Evolutionary conservation across 495 filamentous ascomycete genomes (phyloP), one percentile per base, ranked within the genome.

Genomic region (Monascus purpureus): DNA sequence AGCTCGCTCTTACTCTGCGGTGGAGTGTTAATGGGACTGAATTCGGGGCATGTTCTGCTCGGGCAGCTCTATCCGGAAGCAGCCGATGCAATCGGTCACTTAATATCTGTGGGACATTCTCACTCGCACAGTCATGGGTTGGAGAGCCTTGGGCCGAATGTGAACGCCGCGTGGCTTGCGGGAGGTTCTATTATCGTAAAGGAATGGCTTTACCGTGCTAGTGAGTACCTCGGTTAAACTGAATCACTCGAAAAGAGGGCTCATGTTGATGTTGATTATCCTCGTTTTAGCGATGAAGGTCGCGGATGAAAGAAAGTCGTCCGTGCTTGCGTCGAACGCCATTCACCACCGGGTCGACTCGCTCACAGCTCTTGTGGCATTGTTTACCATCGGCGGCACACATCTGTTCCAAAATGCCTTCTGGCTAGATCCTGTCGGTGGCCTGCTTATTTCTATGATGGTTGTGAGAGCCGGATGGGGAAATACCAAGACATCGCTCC

Each of bases 111-210:
- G 28, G 63, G 60, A 33, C 63, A 67, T 29, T 56, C 58, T 4
- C 81, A 86, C 45, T 69, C 67, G 4, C 74, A 77, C 41, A 73
- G 72, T 38, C 69, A 74, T 47, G 65, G 67, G 6, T 46, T 58
- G n/a, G 60, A 57, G 11, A 67, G 63, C 25, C 46, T 70, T 16
- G 81, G 73, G 0, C 90, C 90, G 0, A 88, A 77, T 47, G 67
- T 96, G 36, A 81, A 95, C 47, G 90, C 90, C 6, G 88, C 84
- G 12, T 97, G 90, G 90, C 55, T 97, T 14, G 90, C 90, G n/a
- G 82, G 70, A 11, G 86, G 82, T 3, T 90, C 83, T 1, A 92
- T 97, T 31, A 54, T 82, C 2, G 60, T 93, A 33, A 97, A 97
- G 60, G 90, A 97, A 52, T 97, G 87, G 81, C 61, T 97, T 17